Evolutionary conservation across 108 stramenopile species (phyloP).

Genomic region (Discostella pseudostelligera): DNA sequence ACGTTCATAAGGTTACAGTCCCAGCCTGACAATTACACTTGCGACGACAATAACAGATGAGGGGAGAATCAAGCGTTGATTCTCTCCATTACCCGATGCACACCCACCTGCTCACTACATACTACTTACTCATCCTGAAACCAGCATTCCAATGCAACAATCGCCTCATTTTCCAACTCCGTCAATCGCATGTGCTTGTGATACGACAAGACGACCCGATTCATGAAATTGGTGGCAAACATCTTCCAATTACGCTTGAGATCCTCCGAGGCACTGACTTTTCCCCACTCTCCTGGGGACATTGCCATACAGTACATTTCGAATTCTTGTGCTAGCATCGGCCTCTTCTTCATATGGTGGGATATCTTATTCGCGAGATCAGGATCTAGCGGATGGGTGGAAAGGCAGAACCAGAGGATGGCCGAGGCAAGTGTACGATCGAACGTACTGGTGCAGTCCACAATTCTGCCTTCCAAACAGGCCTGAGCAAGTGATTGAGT

Average conservation of each 20-base stretch:
- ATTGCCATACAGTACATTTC: constrained; percentile 29
- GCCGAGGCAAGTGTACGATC: constrained; percentile 28
- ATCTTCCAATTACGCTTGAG: constrained; percentile 26
- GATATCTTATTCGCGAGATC: constrained; percentile 22
- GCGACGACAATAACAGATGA: not conserved
- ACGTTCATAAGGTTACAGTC: not conserved
- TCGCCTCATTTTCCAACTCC: not conserved
- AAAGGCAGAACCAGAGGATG: constrained; percentile 35
- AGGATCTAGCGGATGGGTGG: constrained; percentile 36
- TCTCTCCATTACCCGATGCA: not conserved
- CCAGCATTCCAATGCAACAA: constrained; percentile 3
- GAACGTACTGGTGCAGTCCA: constrained; percentile 2
- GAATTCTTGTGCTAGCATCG: constrained; percentile 31
- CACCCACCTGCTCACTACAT: not conserved
- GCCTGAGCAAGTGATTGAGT: constrained; percentile 22
- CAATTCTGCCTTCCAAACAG: constrained; percentile 15
- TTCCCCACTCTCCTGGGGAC: constrained; percentile 9
- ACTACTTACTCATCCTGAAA: not conserved
- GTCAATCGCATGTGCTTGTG: not conserved
- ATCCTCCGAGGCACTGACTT: constrained; percentile 17
- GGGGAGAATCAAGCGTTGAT: constrained; percentile 9
- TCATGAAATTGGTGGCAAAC: constrained; percentile 21
- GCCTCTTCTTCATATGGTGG: constrained; percentile 19
- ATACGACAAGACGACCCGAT: not conserved
- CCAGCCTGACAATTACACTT: too few species aligned